Percentiles rank a stretch among this genome's conserved stretches.
Conservation (phyloP, 495 filamentous ascomycete species). For the Friedmanniomyces simplex region DNA sequence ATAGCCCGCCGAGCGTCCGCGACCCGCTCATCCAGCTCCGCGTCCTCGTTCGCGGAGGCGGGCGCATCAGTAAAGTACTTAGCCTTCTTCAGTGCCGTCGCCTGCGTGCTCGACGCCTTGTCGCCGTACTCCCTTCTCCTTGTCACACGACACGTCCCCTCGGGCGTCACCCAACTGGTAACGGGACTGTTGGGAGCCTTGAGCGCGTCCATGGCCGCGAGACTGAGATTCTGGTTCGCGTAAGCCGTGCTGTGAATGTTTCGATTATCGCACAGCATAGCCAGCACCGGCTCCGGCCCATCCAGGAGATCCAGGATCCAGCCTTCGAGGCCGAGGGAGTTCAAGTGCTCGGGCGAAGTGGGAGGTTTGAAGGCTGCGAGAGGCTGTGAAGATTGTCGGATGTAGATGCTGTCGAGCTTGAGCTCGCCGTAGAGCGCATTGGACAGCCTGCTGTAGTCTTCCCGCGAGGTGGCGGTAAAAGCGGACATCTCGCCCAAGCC, state of each 20-base stretch:
- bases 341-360: constrained; percentile 40
- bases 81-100: constrained; percentile 44
- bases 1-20: constrained; percentile 32
- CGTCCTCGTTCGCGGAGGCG: constrained; percentile 52
- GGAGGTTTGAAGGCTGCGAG: constrained; percentile 44
- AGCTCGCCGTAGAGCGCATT: constrained; percentile 43
- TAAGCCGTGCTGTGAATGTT: constrained; percentile 58
- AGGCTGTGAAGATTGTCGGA: constrained; percentile 44
- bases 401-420: constrained; percentile 53
- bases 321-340: constrained; percentile 57
- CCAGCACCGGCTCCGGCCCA: constrained; percentile 74
- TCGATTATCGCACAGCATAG: constrained; percentile 68
- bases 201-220: constrained; percentile 52
- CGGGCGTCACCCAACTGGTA: constrained; percentile 52
- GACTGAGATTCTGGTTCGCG: constrained; percentile 47
- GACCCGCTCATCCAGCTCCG: constrained; percentile 38
- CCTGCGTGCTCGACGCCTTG: constrained; percentile 52
- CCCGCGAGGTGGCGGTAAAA: constrained; percentile 63
- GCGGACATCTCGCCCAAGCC: constrained; percentile 51
- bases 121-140: constrained; percentile 67
- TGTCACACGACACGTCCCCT: constrained; percentile 45
- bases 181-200: constrained; percentile 37
- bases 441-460: constrained; percentile 63
- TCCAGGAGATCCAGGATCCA: constrained; percentile 67
- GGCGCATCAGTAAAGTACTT: constrained; percentile 67